Percentiles rank a stretch among this genome's conserved stretches.
Conservation (phyloP, 768 basidiomycete species). For the Pholiota molesta region DNA sequence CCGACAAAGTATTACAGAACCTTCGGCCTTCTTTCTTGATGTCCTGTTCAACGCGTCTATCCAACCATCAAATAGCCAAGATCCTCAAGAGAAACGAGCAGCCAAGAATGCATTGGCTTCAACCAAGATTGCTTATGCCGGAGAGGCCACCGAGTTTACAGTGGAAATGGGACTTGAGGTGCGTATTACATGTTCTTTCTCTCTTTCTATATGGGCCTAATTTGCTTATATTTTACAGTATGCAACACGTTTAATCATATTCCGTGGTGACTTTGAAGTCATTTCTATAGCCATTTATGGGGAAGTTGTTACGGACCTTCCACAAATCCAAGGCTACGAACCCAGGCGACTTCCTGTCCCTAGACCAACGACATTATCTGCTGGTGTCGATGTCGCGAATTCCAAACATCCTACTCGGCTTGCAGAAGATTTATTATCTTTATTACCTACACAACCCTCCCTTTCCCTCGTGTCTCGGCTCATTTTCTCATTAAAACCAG, state of each 20-base stretch:
- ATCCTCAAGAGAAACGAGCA: constrained; percentile 60
- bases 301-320: constrained; percentile 52
- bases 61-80: constrained; percentile 32
- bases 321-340: constrained; percentile 42
- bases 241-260: constrained; percentile 78
- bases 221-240: constrained; percentile 39
- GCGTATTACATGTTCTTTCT: constrained; percentile 22
- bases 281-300: constrained; percentile 69
- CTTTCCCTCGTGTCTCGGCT: constrained; percentile 68
- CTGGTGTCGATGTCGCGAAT: constrained; percentile 62
- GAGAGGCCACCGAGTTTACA: constrained; percentile 64
- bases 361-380: constrained; percentile 44
- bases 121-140: constrained; percentile 71
- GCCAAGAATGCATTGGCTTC: constrained; percentile 74
- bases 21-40: constrained; percentile 72
- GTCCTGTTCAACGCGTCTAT: constrained; percentile 76
- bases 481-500: constrained; percentile 80
- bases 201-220: not conserved
- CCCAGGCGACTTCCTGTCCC: constrained; percentile 39
- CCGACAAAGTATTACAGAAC: constrained; percentile 61
- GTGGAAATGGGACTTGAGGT: constrained; percentile 77
- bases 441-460: constrained; percentile 65
- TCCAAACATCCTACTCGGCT: constrained; percentile 60
- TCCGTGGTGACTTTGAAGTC: constrained; percentile 72
- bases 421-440: constrained; percentile 60